These are phyloP conservation scores for Hirschfeldia incana DNA, from an alignment of 345 rosid species.

Conservation along the genomic window DNA sequence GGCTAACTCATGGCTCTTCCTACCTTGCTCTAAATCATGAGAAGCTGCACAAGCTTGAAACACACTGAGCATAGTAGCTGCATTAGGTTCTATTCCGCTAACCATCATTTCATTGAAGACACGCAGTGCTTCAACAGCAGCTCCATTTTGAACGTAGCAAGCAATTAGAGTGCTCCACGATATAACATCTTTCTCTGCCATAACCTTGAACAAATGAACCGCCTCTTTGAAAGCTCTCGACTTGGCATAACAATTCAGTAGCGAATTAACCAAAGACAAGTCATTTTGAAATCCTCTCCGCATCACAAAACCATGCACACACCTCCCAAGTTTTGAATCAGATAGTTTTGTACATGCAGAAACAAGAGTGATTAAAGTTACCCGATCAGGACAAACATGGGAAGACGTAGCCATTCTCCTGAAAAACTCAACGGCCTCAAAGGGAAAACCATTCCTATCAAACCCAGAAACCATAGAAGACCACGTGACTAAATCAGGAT, in stretches of 20 bases:
- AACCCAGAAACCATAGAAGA: conserved; percentile 64
- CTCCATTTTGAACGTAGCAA: conserved; percentile 46
- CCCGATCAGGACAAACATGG: conserved; percentile 42
- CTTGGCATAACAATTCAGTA: conserved; percentile 57
- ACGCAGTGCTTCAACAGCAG: conserved; percentile 40
- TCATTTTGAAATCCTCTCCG: conserved; percentile 45
- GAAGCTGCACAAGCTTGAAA: conserved; percentile 54
- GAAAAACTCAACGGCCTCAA: conserved; percentile 47
- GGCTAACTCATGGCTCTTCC: conserved; percentile 50
- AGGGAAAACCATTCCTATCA: conserved; percentile 46
- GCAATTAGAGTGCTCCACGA: conserved; percentile 60
- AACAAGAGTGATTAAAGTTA: conserved; percentile 53
- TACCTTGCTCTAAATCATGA: conserved; percentile 47
- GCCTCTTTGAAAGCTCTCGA: conserved; percentile 39
- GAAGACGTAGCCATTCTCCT: conserved; percentile 40
- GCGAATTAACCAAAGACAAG: conserved; percentile 44
- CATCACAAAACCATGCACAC: conserved; percentile 49
- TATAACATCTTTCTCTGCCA: conserved; percentile 52
- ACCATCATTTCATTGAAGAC: conserved; percentile 51
- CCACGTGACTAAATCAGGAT: conserved; percentile 56
- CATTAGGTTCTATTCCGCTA: conserved; percentile 41
- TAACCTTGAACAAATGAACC: conserved; percentile 41
- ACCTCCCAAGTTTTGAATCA: conserved; percentile 48
- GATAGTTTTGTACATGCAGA: conserved; percentile 51
- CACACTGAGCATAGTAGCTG: conserved; percentile 44